phyloP scores from a whole-genome alignment of 139 green algal species.

The Asterochloris erici region DNA sequence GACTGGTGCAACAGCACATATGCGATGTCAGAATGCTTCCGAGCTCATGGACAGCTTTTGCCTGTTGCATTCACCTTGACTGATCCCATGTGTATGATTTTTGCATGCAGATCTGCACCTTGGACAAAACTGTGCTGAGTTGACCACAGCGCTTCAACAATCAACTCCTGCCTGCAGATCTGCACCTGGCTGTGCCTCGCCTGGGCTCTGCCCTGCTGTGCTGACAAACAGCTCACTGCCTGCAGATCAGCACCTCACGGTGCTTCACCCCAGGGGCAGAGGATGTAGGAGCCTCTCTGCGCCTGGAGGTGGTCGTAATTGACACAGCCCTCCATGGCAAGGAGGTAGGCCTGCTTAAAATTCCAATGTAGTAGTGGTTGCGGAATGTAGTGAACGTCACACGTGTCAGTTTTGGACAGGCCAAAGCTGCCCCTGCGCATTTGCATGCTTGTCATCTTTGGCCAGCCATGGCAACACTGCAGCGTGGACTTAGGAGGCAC shows the following conservation, averaged over 20 bases:
- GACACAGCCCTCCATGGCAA: not conserved
- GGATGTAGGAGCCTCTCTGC: constrained; percentile 3
- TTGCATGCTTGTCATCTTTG: no score
- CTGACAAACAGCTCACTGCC: not conserved
- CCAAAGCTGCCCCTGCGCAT: no score
- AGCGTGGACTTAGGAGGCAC: no score
- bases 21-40: not conserved
- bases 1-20: not conserved
- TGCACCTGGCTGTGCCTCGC: not conserved
- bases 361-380: no score
- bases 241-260: not conserved
- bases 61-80: not conserved
- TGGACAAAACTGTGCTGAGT: not conserved
- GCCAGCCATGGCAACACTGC: no score
- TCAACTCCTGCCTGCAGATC: not conserved
- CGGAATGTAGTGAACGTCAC: no score
- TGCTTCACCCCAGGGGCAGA: constrained; percentile 3
- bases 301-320: not conserved
- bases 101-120: not conserved
- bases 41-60: not conserved
- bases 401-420: no score
- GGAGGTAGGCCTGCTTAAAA: not conserved
- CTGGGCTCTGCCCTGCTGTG: no score
- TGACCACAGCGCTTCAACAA: not conserved
- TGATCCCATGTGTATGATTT: not conserved